phyloP scores from a whole-genome alignment of 495 filamentous ascomycete genomes.

The Tetracladium marchalianum region DNA sequence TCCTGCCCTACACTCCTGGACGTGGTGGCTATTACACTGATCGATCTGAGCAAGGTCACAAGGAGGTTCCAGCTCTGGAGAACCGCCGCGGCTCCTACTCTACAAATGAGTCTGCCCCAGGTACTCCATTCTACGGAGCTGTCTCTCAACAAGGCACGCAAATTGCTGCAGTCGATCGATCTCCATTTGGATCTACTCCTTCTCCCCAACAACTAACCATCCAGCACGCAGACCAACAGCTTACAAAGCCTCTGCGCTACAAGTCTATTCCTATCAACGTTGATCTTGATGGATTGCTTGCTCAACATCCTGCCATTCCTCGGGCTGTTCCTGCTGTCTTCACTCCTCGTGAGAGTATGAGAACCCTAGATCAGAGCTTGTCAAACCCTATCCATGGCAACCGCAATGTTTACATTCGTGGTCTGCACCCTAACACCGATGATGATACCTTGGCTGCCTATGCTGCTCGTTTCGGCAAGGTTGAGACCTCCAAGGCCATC shows the following conservation, averaged over 20 bases:
- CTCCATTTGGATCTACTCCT: constrained; percentile 48
- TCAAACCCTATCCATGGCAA: constrained; percentile 81
- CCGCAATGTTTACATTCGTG: constrained; percentile 93
- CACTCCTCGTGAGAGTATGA: constrained; percentile 60
- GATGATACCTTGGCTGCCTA: constrained; percentile 80
- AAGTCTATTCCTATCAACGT: constrained; percentile 42
- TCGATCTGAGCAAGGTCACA: constrained; percentile 25
- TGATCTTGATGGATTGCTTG: constrained; percentile 60
- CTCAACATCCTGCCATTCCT: constrained; percentile 75
- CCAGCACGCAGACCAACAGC: constrained; percentile 27
- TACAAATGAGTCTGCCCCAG: constrained; percentile 57
- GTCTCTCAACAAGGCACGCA: constrained; percentile 38
- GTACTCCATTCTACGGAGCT: constrained; percentile 47
- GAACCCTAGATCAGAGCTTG: constrained; percentile 80
- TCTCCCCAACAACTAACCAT: constrained; percentile 50
- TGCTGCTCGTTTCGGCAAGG: constrained; percentile 77
- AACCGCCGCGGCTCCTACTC: constrained; percentile 57
- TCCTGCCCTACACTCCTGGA: constrained; percentile 39
- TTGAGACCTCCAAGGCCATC: constrained; percentile 93
- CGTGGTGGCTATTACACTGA: constrained; percentile 23
- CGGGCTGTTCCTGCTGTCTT: constrained; percentile 78
- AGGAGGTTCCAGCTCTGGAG: constrained; percentile 47
- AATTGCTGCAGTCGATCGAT: constrained; percentile 50
- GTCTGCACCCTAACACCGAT: constrained; percentile 86
- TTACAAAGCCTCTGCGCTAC: constrained; percentile 37